phyloP scores from a whole-genome alignment of 1,284 basidiomycete genomes.

The Pascua sp. region DNA sequence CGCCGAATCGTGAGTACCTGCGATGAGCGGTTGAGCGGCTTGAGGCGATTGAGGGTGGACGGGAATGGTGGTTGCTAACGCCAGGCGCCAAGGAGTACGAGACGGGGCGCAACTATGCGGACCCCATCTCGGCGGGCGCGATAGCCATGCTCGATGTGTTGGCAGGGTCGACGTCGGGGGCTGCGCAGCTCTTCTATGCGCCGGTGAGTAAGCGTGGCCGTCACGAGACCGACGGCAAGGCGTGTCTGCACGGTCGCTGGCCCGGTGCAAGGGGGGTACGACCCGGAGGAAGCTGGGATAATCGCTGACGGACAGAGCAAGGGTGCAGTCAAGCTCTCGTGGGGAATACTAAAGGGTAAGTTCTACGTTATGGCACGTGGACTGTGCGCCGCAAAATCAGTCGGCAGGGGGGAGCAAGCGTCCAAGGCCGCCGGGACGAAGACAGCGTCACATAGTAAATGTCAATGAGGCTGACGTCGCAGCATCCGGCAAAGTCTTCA shows the following conservation, averaged over 20 bases:
- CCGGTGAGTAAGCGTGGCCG: conserved; percentile 35
- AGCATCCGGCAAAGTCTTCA: conserved; percentile 48
- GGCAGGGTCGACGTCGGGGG: conserved; percentile 51
- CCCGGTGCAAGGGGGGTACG: no score
- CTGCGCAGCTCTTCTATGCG: conserved; percentile 43
- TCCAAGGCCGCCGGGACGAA: conserved; percentile 54
- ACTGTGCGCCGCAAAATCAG: background rate
- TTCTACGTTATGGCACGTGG: no score
- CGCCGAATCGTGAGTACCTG: conserved; percentile 52
- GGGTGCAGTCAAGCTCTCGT: background rate
- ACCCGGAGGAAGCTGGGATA: no score
- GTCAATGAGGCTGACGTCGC: background rate
- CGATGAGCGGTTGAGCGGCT: no score
- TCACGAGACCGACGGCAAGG: background rate
- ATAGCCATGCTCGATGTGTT: conserved; percentile 51
- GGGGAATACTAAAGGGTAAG: background rate
- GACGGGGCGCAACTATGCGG: background rate
- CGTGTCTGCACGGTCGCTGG: no score
- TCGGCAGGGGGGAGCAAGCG: conserved; percentile 6
- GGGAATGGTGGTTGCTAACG: no score
- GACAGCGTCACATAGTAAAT: conserved; percentile 24
- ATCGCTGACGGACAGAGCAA: background rate
- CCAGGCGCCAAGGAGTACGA: background rate
- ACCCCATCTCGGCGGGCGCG: background rate
- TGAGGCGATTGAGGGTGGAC: no score